Base-by-base conservation (phyloP, 2,329 filamentous ascomycete species). In the Aspergillus sp. region DNA sequence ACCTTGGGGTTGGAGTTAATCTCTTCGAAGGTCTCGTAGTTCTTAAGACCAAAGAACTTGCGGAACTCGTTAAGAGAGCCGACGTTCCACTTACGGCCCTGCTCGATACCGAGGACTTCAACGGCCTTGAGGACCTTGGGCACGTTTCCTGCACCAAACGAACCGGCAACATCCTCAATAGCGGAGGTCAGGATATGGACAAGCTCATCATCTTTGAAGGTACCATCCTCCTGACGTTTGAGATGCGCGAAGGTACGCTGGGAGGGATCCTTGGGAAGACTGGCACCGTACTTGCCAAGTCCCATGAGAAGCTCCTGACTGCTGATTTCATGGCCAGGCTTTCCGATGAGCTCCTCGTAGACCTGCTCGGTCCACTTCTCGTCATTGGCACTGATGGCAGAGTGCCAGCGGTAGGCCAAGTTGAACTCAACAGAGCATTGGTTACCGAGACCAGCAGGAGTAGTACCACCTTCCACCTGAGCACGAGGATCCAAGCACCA, bases 361-460 rank as follows among this genome's bases (percentile, higher is more conserved):
- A 90, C 82, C 12, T 87, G 79, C 64, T 91, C 82, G 21, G 91
- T 89, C 90, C 91, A 96, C 63, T 86, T 81, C 68, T 95, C 91
- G 66, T 96, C 91, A 62, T 84, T 86, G 57, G 86, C 83, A 39
- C 82, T 84, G 65, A 95, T 90, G 64, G 88, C 87, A 3, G 90
- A 91, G 77, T 96, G 91, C 90, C 91, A 96, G 62, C 91, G 83
- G 73, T 96, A 96, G 64, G 90, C 89, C 49, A 96, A 81, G 69
- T 95, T 96, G 80, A 96, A 96, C 76, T 96, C 91, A 3, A 89
- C 90, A 0, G 90, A 93, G 5, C 93, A 90, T 63, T 89, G 86
- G 67, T 95, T 96, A 51, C 91, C 91, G 0, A 89, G 85, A 43
- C 90, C 91, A 23, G 86, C 82, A 45, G 90, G 85, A 0, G 88